These are phyloP conservation scores for Lentinus brumalis DNA, from an alignment of 768 basidiomycete species.

Conservation along the genomic window DNA sequence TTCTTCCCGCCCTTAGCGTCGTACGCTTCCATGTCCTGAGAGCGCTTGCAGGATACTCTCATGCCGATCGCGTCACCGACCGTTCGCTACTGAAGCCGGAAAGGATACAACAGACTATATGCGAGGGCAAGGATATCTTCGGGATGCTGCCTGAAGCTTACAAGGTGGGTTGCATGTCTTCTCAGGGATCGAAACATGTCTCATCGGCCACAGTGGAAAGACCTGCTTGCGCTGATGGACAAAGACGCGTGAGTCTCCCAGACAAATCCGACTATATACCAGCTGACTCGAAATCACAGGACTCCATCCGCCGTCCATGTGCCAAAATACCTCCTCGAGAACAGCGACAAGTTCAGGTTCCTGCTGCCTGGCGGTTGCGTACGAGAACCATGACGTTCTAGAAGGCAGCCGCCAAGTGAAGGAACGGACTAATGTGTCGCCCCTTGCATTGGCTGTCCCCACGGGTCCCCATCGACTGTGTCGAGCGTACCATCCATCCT, in stretches of 20 bases:
- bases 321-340: constrained; percentile 52
- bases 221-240: constrained; percentile 53
- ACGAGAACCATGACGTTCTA: constrained; percentile 30
- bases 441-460: too few species aligned
- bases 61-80: constrained; percentile 61
- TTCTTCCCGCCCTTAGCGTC: neutral
- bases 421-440: too few species aligned
- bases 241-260: constrained; percentile 47
- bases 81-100: constrained; percentile 47
- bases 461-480: too few species aligned
- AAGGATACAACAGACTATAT: constrained; percentile 59
- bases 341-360: constrained; percentile 52
- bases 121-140: constrained; percentile 62
- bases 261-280: neutral
- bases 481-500: neutral
- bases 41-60: constrained; percentile 43
- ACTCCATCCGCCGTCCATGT: constrained; percentile 50
- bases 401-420: neutral
- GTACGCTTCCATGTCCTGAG: neutral
- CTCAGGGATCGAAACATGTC: neutral
- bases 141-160: constrained; percentile 68
- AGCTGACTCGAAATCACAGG: constrained; percentile 19
- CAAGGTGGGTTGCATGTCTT: constrained; percentile 39
- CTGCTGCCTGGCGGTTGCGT: constrained; percentile 57
- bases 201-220: constrained; percentile 44